A percentile compares a stretch with the other conserved stretches of the same genome.
Evolutionary conservation across 352 stramenopile genomes (phyloP).

Genomic region (Phytophthora quininea): DNA sequence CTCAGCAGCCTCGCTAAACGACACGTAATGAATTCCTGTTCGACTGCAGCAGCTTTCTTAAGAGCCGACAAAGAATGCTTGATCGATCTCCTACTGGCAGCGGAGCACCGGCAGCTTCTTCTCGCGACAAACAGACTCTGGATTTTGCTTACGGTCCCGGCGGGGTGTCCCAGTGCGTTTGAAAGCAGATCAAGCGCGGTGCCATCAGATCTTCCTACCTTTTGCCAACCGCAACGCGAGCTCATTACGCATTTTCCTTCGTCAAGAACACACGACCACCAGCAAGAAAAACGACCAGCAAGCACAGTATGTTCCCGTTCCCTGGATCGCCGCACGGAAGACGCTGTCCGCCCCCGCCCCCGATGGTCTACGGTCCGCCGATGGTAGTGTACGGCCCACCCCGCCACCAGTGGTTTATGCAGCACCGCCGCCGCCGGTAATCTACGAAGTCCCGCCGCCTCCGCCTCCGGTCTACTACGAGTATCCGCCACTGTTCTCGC

Average conservation of each 20-base stretch:
- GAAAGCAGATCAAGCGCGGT: neutral
- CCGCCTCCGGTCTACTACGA: slow-evolving; percentile 16
- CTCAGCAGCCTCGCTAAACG: too few species aligned
- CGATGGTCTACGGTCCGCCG: slow-evolving; percentile 1
- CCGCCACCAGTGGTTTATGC: slow-evolving; percentile 10
- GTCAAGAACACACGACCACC: neutral
- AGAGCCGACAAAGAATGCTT: too few species aligned
- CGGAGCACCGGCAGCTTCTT: too few species aligned
- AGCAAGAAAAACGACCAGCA: neutral
- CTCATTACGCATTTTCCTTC: slow-evolving; percentile 12
- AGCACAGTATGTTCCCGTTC: neutral
- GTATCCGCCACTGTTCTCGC: slow-evolving; percentile 1
- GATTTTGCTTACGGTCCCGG: neutral
- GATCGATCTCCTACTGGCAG: too few species aligned
- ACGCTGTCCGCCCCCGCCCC: slow-evolving; percentile 6
- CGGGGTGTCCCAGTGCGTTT: neutral
- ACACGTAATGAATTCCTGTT: neutral
- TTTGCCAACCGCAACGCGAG: neutral
- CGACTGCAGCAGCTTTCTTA: neutral
- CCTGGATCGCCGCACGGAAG: slow-evolving; percentile 13
- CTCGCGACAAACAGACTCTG: neutral
- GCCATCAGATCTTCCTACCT: neutral
- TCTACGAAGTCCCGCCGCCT: slow-evolving; percentile 16
- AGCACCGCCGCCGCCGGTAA: neutral
- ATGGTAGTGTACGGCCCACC: slow-evolving; percentile 4